Percentiles rank a stretch among this genome's conserved stretches.
Conservation (phyloP, 805 yeast genomes). For the Starmerella ratchasimensis region DNA sequence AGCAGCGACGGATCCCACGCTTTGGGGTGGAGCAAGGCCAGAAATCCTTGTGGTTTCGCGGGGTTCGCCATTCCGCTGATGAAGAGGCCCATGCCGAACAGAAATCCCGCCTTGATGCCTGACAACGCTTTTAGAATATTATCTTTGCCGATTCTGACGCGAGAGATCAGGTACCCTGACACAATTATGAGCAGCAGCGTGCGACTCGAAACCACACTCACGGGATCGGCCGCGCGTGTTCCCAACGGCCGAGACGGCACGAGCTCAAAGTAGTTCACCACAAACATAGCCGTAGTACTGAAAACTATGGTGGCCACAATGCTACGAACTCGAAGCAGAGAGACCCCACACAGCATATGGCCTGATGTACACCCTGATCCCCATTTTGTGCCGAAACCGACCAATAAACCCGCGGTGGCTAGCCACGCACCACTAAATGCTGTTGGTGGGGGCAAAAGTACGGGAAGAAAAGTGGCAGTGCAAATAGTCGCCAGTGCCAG, state of each 20-base stretch:
- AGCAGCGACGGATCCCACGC: conserved; percentile 37
- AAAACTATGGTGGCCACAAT: conserved; percentile 34
- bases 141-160: background rate
- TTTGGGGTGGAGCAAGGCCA: conserved; percentile 27
- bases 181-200: conserved; percentile 1
- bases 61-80: conserved; percentile 37
- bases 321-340: conserved; percentile 34
- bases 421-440: conserved; percentile 6
- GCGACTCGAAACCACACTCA: background rate
- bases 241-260: conserved; percentile 8
- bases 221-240: background rate
- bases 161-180: conserved; percentile 1
- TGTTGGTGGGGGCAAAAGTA: conserved; percentile 5
- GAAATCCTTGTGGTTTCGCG: conserved; percentile 34
- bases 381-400: conserved; percentile 36
- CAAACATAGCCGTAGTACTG: conserved; percentile 26
- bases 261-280: conserved; percentile 6
- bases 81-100: conserved; percentile 36
- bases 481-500: conserved; percentile 25
- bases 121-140: background rate
- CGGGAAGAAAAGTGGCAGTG: conserved; percentile 4
- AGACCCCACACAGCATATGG: conserved; percentile 40
- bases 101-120: conserved; percentile 21
- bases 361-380: conserved; percentile 46
- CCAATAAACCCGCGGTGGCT: conserved; percentile 30